These are phyloP conservation scores for Mycena olivaceomarginata DNA, from an alignment of 768 basidiomycete genomes.

Conservation along the genomic window DNA sequence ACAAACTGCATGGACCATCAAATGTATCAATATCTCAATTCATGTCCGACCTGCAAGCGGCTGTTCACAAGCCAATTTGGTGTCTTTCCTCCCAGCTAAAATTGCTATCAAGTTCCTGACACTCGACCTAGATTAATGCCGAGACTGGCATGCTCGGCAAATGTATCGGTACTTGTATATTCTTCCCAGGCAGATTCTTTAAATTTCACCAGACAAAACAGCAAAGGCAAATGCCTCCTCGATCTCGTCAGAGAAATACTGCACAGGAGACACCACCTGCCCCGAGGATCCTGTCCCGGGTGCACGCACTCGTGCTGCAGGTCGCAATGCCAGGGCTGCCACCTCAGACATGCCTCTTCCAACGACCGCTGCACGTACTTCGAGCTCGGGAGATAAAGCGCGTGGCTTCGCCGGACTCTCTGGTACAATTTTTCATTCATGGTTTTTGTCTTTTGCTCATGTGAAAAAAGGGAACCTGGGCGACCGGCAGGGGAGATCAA, in stretches of 20 bases:
- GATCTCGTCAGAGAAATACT: constrained; percentile 6
- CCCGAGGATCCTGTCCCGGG: constrained; percentile 9
- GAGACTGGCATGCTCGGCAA: no score
- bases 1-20: no score
- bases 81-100: no score
- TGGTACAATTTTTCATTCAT: constrained; percentile 7
- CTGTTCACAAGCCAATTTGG: no score
- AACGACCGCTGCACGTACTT: background rate
- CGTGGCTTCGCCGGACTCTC: constrained; percentile 12
- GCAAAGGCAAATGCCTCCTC: constrained; percentile 12
- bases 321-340: constrained; percentile 4
- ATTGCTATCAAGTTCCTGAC: no score
- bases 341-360: background rate
- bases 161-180: no score
- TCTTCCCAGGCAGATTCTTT: no score
- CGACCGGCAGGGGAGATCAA: background rate
- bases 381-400: constrained; percentile 10
- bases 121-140: no score
- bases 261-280: constrained; percentile 12
- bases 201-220: background rate
- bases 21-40: no score
- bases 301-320: background rate
- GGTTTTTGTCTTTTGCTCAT: constrained; percentile 11
- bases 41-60: no score
- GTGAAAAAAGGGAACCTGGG: constrained; percentile 12